phyloP scores from a whole-genome alignment of 192 early-diverging fungal genomes.

The Coemansia sp. region DNA sequence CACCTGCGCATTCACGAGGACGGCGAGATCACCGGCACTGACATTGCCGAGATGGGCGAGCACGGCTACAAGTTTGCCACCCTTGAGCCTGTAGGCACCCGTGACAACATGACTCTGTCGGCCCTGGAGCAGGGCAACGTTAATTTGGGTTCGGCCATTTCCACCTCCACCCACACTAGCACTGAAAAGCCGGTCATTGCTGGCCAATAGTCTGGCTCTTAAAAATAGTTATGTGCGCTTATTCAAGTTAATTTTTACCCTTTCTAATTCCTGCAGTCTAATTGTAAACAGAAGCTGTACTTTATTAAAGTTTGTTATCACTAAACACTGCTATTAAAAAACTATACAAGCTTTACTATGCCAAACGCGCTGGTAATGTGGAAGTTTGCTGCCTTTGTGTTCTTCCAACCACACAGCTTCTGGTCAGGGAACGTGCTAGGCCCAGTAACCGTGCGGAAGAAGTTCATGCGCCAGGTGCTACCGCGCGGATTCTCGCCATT shows the following conservation, averaged over 20 bases:
- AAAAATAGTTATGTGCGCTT: too few relatives aligned
- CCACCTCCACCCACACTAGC: slow-evolving; percentile 16
- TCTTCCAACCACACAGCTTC: slow-evolving; percentile 53
- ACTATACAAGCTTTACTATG: slow-evolving; percentile 14
- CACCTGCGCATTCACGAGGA: slow-evolving; percentile 74
- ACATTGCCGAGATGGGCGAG: slow-evolving; percentile 87
- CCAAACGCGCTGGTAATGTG: slow-evolving; percentile 52
- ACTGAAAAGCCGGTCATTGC: slow-evolving; percentile 24
- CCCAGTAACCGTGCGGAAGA: slow-evolving; percentile 48
- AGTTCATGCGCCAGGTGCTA: slow-evolving; percentile 54
- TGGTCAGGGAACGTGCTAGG: slow-evolving; percentile 42
- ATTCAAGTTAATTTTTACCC: neutral
- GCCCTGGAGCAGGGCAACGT: slow-evolving; percentile 24
- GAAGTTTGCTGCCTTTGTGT: slow-evolving; percentile 41
- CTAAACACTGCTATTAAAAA: neutral
- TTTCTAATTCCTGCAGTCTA: neutral
- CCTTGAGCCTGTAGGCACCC: slow-evolving; percentile 19
- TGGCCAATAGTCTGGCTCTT: neutral
- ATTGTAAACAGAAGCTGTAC: too few relatives aligned
- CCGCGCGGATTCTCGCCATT: slow-evolving; percentile 46
- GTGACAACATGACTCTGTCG: slow-evolving; percentile 19
- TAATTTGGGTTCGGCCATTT: slow-evolving; percentile 12
- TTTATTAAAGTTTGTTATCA: neutral
- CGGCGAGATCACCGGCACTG: slow-evolving; percentile 71
- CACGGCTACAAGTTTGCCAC: slow-evolving; percentile 54